These are phyloP conservation scores for Xylariaceae sp. DNA, from an alignment of 2,329 filamentous ascomycete species.

Conservation along the genomic window DNA sequence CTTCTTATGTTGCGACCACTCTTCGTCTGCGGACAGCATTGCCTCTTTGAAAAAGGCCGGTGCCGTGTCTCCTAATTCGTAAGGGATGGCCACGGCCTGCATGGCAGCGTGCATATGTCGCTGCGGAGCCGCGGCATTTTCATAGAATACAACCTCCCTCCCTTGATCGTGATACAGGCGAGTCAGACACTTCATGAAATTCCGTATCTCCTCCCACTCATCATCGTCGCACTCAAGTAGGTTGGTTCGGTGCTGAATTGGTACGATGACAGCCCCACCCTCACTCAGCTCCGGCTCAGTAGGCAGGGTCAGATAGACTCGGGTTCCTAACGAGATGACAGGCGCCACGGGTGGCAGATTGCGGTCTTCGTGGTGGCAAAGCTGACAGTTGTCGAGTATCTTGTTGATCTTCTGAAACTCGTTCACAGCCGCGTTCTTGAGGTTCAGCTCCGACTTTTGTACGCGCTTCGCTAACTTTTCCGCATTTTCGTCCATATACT, in stretches of 20 bases:
- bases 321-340: conserved; percentile 76
- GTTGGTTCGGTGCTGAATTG: conserved; percentile 79
- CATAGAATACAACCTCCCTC: conserved; percentile 91
- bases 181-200: conserved; percentile 96
- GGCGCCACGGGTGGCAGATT: conserved; percentile 73
- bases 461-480: conserved; percentile 80
- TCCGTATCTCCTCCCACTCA: conserved; percentile 98
- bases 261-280: conserved; percentile 82
- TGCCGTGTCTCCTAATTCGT: conserved; percentile 82
- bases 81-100: conserved; percentile 80
- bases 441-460: conserved; percentile 79
- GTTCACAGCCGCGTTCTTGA: conserved; percentile 79
- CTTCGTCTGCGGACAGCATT: conserved; percentile 78
- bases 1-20: conserved; percentile 95
- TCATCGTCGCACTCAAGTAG: conserved; percentile 98
- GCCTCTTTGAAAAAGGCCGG: conserved; percentile 95
- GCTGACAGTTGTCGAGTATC: conserved; percentile 78
- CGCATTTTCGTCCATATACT: conserved; percentile 97
- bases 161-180: conserved; percentile 93
- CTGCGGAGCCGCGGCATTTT: conserved; percentile 81
- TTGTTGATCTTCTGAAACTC: conserved; percentile 88
- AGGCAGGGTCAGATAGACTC: conserved; percentile 81
- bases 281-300: conserved; percentile 83
- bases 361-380: conserved; percentile 86
- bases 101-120: conserved; percentile 80